phyloP scores from a whole-genome alignment of 208 protist genomes.

The Spongospora subterranea region DNA sequence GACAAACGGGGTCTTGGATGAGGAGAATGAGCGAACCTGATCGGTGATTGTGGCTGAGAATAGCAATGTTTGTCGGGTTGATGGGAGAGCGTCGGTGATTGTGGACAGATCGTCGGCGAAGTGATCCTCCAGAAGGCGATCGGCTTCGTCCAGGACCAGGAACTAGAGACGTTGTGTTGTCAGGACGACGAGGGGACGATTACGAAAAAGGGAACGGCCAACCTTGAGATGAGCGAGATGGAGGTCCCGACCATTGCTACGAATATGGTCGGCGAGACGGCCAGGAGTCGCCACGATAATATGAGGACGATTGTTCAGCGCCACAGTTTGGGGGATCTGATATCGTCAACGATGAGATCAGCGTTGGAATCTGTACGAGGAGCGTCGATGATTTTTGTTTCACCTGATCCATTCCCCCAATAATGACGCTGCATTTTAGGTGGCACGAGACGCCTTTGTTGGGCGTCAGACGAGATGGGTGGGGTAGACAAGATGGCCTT shows the following conservation, averaged over 20 bases:
- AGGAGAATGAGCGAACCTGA: neutral
- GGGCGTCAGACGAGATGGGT: neutral
- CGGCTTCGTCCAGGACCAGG: constrained; percentile 78
- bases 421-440: constrained; percentile 53
- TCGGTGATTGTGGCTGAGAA: constrained; percentile 80
- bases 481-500: neutral
- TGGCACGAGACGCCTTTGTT: constrained; percentile 55
- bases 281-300: constrained; percentile 78
- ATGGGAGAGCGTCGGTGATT: constrained; percentile 60
- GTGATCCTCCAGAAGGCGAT: constrained; percentile 73
- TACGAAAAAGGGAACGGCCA: neutral
- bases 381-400: no score
- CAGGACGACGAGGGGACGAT: neutral
- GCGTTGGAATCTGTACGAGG: constrained; percentile 62
- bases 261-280: constrained; percentile 73
- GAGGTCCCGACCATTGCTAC: neutral
- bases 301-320: constrained; percentile 73
- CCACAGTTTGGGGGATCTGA: constrained; percentile 71
- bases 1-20: neutral
- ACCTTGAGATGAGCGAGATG: constrained; percentile 35
- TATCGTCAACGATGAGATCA: neutral
- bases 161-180: constrained; percentile 60
- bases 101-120: constrained; percentile 64
- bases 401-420: constrained; percentile 64
- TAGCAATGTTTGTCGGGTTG: constrained; percentile 77